These are phyloP conservation scores for Nadsonia starkeyi-henricii DNA, from an alignment of 1,139 yeast species.

Conservation along the genomic window DNA sequence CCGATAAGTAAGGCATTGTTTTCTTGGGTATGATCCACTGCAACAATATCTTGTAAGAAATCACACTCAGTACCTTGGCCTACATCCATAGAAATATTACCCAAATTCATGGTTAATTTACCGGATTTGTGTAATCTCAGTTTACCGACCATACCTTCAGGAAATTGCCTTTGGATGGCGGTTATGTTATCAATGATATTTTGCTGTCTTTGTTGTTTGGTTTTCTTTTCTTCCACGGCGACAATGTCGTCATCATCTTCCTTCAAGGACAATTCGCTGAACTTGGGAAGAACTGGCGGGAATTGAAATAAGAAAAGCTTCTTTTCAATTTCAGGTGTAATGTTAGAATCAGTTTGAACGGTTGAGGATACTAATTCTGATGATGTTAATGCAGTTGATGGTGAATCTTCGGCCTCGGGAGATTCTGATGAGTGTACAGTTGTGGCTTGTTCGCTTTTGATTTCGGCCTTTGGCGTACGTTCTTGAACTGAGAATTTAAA, in stretches of 20 bases:
- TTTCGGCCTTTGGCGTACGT: constrained; percentile 2
- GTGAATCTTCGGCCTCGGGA: constrained; percentile 19
- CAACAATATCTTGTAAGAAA: constrained; percentile 64
- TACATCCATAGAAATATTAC: constrained; percentile 55
- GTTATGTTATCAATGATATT: constrained; percentile 1
- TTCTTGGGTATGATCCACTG: constrained; percentile 37
- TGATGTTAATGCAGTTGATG: constrained; percentile 1
- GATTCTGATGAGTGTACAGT: constrained; percentile 9
- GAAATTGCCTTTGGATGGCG: constrained; percentile 13
- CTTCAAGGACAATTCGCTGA: constrained; percentile 17
- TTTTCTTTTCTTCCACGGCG: constrained; percentile 10
- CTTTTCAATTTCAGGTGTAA: constrained; percentile 22
- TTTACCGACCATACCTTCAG: constrained; percentile 52
- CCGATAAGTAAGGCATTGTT: constrained; percentile 46
- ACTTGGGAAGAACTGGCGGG: constrained; percentile 53
- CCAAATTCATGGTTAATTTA: constrained; percentile 57
- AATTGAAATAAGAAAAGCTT: constrained; percentile 50
- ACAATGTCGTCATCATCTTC: constrained; percentile 9
- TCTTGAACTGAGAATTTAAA: constrained; percentile 12
- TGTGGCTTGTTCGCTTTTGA: neutral
- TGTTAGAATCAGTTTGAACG: neutral
- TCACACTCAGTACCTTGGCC: constrained; percentile 58
- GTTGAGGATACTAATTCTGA: neutral
- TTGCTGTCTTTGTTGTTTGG: neutral
- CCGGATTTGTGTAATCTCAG: constrained; percentile 74